Percentiles rank a stretch among this genome's conserved stretches.
Evolutionary conservation across 78 protist genomes (phyloP).

Genomic region (Diacronema lutheri): DNA sequence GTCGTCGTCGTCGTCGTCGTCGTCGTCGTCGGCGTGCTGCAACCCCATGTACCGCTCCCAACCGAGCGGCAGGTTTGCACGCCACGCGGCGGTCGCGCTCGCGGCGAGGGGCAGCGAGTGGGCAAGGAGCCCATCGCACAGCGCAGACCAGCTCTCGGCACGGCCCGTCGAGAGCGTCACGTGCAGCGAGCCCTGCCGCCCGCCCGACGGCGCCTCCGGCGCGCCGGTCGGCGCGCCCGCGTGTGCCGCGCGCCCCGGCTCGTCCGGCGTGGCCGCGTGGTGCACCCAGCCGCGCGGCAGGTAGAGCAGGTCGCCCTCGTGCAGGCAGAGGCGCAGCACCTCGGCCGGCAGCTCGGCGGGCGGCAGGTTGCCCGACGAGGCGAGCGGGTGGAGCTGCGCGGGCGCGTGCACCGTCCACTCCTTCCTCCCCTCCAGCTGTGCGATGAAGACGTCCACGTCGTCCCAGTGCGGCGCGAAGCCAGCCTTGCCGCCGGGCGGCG

Average conservation of each 20-base stretch:
- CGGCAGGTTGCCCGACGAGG: slow-evolving; percentile 16
- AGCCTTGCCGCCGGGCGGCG: slow-evolving; percentile 77
- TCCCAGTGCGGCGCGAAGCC: slow-evolving; percentile 94
- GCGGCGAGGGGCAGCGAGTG: slow-evolving; percentile 13
- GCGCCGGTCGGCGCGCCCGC: not conserved
- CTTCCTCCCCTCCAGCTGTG: slow-evolving; percentile 85
- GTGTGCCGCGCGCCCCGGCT: not conserved
- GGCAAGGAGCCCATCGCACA: slow-evolving; percentile 38
- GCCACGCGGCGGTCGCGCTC: slow-evolving; percentile 1
- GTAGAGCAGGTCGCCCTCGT: slow-evolving; percentile 84
- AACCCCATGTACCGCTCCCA: slow-evolving; percentile 29
- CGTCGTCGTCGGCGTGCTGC: no score
- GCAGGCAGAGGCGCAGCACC: slow-evolving; percentile 33
- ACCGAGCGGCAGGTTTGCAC: slow-evolving; percentile 56
- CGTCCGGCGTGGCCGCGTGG: slow-evolving; percentile 55
- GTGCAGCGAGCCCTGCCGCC: slow-evolving; percentile 55
- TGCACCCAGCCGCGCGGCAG: slow-evolving; percentile 86
- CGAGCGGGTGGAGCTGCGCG: not conserved
- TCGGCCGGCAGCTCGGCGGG: slow-evolving; percentile 70
- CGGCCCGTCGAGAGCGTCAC: slow-evolving; percentile 69
- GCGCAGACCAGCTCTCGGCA: slow-evolving; percentile 56
- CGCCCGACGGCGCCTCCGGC: not conserved
- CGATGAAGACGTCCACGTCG: slow-evolving; percentile 83
- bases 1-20: no score
- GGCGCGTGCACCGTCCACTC: slow-evolving; percentile 72